Evolutionary conservation across 495 filamentous ascomycete genomes (phyloP).

Genomic region (Lasiosphaeria miniovina): DNA sequence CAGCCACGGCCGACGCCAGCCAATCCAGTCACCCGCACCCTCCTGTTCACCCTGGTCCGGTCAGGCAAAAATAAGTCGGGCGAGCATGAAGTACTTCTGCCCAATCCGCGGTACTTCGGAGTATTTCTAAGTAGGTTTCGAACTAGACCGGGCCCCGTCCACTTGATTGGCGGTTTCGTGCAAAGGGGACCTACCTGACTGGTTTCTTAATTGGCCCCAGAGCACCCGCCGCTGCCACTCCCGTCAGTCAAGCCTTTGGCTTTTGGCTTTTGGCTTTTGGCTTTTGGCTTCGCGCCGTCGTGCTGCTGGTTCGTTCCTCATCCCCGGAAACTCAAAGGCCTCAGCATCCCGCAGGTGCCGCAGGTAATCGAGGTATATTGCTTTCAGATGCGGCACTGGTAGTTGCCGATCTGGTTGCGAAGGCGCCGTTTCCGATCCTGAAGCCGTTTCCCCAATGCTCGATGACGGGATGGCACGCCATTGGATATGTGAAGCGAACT

Average conservation of each 20-base stretch:
- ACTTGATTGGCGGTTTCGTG: conserved; percentile 8
- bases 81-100: conserved; percentile 24
- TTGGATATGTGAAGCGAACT: neutral
- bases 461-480: neutral
- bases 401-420: too few relatives aligned
- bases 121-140: conserved; percentile 10
- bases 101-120: conserved; percentile 24
- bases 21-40: conserved; percentile 8
- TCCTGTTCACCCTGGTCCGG: conserved; percentile 2
- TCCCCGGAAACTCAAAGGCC: too few relatives aligned
- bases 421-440: neutral
- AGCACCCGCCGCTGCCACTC: conserved; percentile 2
- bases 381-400: too few relatives aligned
- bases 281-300: neutral
- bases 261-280: neutral
- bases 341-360: too few relatives aligned
- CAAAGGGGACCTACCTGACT: neutral
- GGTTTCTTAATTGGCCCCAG: neutral
- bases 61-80: conserved; percentile 26
- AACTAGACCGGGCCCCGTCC: neutral
- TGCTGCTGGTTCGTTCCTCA: too few relatives aligned
- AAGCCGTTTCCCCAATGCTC: neutral
- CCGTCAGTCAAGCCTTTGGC: neutral
- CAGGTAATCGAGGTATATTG: too few relatives aligned
- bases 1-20: conserved; percentile 11